A percentile compares a stretch with the other conserved stretches of the same genome.
phyloP scores from a whole-genome alignment of 2,329 filamentous ascomycete genomes.

The Simplicillium sp. region DNA sequence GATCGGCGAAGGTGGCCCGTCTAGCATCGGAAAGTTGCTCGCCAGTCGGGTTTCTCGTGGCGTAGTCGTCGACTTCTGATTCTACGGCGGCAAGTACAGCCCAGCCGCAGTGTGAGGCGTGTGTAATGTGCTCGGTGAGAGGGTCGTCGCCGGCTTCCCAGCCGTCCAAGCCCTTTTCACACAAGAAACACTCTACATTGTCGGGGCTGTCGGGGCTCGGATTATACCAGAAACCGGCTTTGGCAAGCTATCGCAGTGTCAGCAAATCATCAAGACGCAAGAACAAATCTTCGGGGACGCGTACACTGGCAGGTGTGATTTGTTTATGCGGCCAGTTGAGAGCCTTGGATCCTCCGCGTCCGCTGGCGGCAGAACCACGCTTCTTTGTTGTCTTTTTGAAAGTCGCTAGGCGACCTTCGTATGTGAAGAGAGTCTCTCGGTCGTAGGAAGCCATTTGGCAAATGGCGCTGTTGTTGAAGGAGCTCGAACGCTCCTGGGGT shows the following conservation, averaged over 20 bases:
- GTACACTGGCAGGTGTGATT: conserved; percentile 21
- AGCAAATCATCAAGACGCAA: conserved; percentile 8
- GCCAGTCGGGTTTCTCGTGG: conserved; percentile 64
- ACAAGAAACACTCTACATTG: conserved; percentile 85
- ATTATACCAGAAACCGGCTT: conserved; percentile 84
- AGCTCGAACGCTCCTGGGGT: neutral
- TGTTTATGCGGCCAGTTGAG: conserved; percentile 66
- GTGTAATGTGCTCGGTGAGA: conserved; percentile 73
- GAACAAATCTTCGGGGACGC: conserved; percentile 4
- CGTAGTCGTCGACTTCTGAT: conserved; percentile 51
- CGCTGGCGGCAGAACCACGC: conserved; percentile 55
- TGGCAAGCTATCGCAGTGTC: conserved; percentile 58
- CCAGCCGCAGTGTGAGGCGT: conserved; percentile 79
- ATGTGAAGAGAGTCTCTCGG: conserved; percentile 47
- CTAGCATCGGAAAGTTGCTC: conserved; percentile 66
- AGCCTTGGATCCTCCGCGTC: conserved; percentile 36
- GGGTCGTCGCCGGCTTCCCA: conserved; percentile 88
- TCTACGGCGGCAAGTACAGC: conserved; percentile 62
- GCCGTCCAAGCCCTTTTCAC: conserved; percentile 73
- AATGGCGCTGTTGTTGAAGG: neutral
- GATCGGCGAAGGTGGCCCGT: conserved; percentile 69
- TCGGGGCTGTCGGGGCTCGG: conserved; percentile 69
- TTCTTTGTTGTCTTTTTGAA: conserved; percentile 64
- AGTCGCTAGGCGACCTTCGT: conserved; percentile 69
- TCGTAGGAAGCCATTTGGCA: conserved; percentile 23